These are phyloP conservation scores for Phytophthora colocasiae DNA, from an alignment of 352 stramenopile genomes.

Conservation along the genomic window DNA sequence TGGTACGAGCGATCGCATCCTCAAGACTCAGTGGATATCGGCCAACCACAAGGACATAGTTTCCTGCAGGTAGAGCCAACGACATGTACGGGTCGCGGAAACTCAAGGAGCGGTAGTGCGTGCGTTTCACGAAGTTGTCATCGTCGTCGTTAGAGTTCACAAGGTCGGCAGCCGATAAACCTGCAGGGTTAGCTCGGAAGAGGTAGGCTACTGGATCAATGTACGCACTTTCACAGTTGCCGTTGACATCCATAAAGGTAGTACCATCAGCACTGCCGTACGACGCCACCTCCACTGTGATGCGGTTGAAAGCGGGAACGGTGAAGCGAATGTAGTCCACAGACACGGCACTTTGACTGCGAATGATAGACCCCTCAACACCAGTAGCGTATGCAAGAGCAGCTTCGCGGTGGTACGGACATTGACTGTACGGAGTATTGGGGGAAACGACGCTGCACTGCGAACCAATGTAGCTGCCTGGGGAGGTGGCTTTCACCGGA, in stretches of 20 bases:
- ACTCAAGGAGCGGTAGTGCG: conserved; percentile 62
- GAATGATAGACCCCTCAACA: conserved; percentile 66
- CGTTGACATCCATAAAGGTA: conserved; percentile 68
- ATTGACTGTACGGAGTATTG: conserved; percentile 50
- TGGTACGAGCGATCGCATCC: conserved; percentile 53
- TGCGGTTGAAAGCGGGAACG: conserved; percentile 51
- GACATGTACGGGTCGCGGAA: conserved; percentile 81
- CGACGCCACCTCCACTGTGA: conserved; percentile 67
- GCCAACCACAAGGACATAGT: conserved; percentile 71
- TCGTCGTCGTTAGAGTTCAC: conserved; percentile 69
- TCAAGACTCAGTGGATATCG: conserved; percentile 70
- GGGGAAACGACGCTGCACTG: conserved; percentile 48
- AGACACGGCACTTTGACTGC: conserved; percentile 43
- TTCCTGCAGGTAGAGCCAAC: conserved; percentile 49
- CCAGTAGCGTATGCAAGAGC: conserved; percentile 36
- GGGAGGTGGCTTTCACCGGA: conserved; percentile 37
- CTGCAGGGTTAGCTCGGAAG: conserved; percentile 46
- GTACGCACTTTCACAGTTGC: conserved; percentile 66
- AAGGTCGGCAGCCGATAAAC: conserved; percentile 50
- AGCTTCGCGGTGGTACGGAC: conserved; percentile 65
- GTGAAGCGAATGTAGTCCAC: conserved; percentile 73
- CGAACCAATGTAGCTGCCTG: conserved; percentile 68
- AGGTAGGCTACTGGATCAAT: conserved; percentile 71
- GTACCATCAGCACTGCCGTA: conserved; percentile 50
- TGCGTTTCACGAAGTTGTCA: conserved; percentile 60